These are phyloP conservation scores for Phaeoacremonium minimum DNA, from an alignment of 2,329 filamentous ascomycete genomes.

Conservation along the genomic window DNA sequence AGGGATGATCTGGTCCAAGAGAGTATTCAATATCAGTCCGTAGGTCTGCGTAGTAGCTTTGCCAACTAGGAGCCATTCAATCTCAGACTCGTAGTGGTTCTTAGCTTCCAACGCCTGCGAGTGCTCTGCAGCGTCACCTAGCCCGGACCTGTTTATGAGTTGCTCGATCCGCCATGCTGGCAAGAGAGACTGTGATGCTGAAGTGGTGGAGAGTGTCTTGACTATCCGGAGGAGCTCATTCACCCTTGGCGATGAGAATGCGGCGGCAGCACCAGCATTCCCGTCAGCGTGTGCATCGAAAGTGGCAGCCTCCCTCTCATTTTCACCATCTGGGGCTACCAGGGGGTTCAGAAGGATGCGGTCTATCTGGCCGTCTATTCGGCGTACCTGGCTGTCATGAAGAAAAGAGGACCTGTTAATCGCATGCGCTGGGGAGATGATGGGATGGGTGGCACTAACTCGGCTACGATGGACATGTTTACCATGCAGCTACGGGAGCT, in stretches of 20 bases:
- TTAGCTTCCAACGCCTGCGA: conserved; percentile 23
- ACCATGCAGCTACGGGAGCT: conserved; percentile 9
- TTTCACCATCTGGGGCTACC: conserved; percentile 33
- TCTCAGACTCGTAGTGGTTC: conserved; percentile 64
- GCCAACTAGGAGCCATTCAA: conserved; percentile 86
- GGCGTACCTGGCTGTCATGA: conserved; percentile 52
- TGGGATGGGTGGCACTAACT: conserved; percentile 25
- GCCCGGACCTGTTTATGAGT: conserved; percentile 59
- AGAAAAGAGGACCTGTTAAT: conserved; percentile 12
- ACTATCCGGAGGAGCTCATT: conserved; percentile 64
- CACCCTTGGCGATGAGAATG: conserved; percentile 48
- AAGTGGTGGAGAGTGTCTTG: conserved; percentile 66
- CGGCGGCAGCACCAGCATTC: conserved; percentile 27
- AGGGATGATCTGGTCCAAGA: conserved; percentile 79
- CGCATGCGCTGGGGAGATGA: not conserved
- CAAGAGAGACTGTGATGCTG: conserved; percentile 60
- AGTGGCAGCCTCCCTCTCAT: conserved; percentile 16
- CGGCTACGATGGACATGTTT: conserved; percentile 40
- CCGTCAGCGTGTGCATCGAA: conserved; percentile 17
- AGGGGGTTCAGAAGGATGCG: conserved; percentile 48
- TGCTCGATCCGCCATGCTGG: conserved; percentile 53
- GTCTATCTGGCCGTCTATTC: conserved; percentile 62
- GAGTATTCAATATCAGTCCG: conserved; percentile 69
- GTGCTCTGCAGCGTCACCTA: conserved; percentile 38
- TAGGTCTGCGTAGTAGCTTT: conserved; percentile 93